Base-by-base conservation (phyloP, 805 yeast species). In the Pachysolen tannophilus region DNA sequence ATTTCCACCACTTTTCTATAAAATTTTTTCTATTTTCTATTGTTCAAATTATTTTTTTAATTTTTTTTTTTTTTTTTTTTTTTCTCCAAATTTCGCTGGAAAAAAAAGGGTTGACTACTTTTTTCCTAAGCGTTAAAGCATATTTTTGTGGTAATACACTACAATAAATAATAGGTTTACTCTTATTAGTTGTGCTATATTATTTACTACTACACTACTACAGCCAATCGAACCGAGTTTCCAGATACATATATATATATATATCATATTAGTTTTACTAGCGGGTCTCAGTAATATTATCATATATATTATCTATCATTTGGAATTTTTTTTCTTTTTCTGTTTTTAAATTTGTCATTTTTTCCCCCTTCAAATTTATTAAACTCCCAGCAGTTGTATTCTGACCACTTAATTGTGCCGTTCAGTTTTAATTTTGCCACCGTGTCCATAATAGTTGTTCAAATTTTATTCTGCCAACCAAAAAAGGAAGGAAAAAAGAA, bases 401-500 rank as follows among this genome's bases (percentile, higher is more conserved):
- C 49, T 48, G 64, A 59, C 63, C 55, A 53, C 64, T 59, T 59
- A 48, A 48, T 45, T 59, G 64, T 56, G 55, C 46, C 46, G 61
- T 48, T 57, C 61, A 52, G 47, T 36, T 36, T n/a, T n/a, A n/a
- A n/a, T n/a, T n/a, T 32, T 26, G 28, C 42, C 42, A 35, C 40
- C 38, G 26, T 18, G 30, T 23, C 11, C 26, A 20, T 42, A 34
- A 39, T 23, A 20, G 9, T 16, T 31, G 41, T 29, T 38, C 26
- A 34, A 28, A 9, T 27, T 37, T 33, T n/a, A 13, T 21, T 15
- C n/a, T n/a, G n/a, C n/a, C n/a, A n/a, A n/a, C n/a, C n/a, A n/a
- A n/a, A n/a, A n/a, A n/a, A n/a, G n/a, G n/a, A n/a, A n/a, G n/a
- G n/a, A n/a, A n/a, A n/a, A n/a, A n/a, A n/a, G n/a, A n/a, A n/a